Conservation (phyloP, 352 stramenopile species). For the Plasmopara halstedii region DNA sequence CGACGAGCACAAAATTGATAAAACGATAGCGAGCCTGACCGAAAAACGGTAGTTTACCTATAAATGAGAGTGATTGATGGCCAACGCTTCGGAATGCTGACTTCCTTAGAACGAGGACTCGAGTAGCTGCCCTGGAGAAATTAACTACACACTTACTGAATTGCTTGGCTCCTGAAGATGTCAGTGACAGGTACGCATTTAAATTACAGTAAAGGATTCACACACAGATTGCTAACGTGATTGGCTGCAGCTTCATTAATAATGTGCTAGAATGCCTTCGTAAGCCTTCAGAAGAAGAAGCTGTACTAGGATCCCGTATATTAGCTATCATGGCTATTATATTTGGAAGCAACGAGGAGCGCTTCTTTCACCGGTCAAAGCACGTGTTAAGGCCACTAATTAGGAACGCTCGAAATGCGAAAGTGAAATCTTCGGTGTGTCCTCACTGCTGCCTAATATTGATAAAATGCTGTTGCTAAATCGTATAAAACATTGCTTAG, state of each 20-base stretch:
- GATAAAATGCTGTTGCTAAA: not conserved
- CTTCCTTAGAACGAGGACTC: constrained; percentile 48
- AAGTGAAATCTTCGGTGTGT: constrained; percentile 60
- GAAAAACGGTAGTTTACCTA: constrained; percentile 81
- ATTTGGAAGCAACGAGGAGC: constrained; percentile 62
- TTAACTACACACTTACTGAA: constrained; percentile 51
- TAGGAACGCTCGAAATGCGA: constrained; percentile 49
- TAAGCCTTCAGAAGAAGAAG: constrained; percentile 65
- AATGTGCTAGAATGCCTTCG: constrained; percentile 64
- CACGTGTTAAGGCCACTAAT: constrained; percentile 61
- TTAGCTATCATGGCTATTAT: constrained; percentile 69
- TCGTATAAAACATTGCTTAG: constrained; percentile 14
- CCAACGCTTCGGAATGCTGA: constrained; percentile 1
- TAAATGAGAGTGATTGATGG: not conserved
- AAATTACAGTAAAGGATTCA: not conserved
- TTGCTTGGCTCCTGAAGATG: constrained; percentile 53
- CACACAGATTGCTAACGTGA: too few relatives aligned
- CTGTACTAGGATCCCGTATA: constrained; percentile 55
- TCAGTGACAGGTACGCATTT: constrained; percentile 56
- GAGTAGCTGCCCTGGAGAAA: constrained; percentile 64
- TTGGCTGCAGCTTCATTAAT: constrained; percentile 45
- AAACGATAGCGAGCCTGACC: constrained; percentile 69
- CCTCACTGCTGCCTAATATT: not conserved
- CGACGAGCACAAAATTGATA: constrained; percentile 60
- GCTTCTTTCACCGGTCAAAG: constrained; percentile 68